Evolutionary conservation across 2,329 filamentous ascomycete species (phyloP).

Genomic region (Biscogniauxia sp.): DNA sequence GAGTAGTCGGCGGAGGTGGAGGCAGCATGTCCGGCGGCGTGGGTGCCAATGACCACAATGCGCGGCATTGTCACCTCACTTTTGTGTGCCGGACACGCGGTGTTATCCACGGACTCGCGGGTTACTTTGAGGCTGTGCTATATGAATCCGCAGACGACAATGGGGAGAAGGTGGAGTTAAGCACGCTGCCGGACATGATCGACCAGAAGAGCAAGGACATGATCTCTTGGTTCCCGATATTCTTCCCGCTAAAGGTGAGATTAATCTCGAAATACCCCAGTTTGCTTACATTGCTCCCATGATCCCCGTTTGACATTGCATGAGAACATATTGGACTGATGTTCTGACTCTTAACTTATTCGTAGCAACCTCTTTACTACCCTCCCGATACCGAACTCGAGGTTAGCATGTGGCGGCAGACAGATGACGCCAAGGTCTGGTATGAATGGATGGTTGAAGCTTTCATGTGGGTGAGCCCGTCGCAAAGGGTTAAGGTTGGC

Average conservation of each 20-base stretch:
- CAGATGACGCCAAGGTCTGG: slow-evolving; percentile 94
- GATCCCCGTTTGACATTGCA: not conserved
- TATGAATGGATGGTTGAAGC: slow-evolving; percentile 97
- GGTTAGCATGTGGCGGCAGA: slow-evolving; percentile 93
- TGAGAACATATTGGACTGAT: slow-evolving; percentile 1
- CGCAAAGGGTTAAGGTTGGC: slow-evolving; percentile 62
- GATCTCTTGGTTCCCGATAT: slow-evolving; percentile 99
- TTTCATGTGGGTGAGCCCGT: slow-evolving; percentile 63
- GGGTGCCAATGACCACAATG: slow-evolving; percentile 88
- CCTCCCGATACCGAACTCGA: slow-evolving; percentile 83
- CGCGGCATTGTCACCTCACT: slow-evolving; percentile 71
- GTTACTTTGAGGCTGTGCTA: slow-evolving; percentile 96
- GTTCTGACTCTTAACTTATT: slow-evolving; percentile 5
- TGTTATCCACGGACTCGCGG: slow-evolving; percentile 84
- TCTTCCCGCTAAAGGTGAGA: slow-evolving; percentile 88
- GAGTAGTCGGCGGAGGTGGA: slow-evolving; percentile 19
- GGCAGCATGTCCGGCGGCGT: slow-evolving; percentile 55
- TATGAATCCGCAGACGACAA: slow-evolving; percentile 54
- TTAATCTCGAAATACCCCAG: not conserved
- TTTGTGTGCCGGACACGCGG: slow-evolving; percentile 79
- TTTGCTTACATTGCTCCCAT: not conserved
- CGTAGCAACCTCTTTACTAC: slow-evolving; percentile 77
- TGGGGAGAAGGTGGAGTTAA: slow-evolving; percentile 71
- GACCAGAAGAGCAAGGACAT: slow-evolving; percentile 92
- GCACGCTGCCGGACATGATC: slow-evolving; percentile 89